phyloP scores from a whole-genome alignment of 768 basidiomycete genomes.

The Rhodotorula kratochvilovae region DNA sequence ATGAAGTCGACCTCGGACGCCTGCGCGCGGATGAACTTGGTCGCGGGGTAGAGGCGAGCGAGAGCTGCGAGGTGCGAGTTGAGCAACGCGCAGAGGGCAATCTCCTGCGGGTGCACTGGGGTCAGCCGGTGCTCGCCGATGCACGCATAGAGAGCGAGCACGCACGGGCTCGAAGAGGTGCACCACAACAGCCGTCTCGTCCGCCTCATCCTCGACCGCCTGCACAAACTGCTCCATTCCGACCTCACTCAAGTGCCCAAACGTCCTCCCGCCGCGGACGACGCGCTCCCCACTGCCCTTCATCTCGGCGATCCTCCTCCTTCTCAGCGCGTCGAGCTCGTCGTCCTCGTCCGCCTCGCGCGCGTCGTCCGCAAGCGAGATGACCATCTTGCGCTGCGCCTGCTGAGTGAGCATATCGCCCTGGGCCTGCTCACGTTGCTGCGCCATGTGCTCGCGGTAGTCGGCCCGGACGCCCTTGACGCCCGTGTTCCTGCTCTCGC shows the following conservation, averaged over 20 bases:
- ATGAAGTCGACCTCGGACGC: constrained; percentile 42
- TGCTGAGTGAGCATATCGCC: constrained; percentile 3
- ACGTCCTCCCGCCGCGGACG: constrained; percentile 16
- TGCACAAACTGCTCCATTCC: constrained; percentile 35
- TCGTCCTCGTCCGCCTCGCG: constrained; percentile 27
- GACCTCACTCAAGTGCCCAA: constrained; percentile 43
- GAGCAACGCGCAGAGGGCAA: constrained; percentile 35
- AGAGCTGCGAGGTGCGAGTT: constrained; percentile 41
- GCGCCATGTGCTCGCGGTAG: constrained; percentile 22
- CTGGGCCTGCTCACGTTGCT: background rate
- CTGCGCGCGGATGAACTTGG: constrained; percentile 41
- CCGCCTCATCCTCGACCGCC: constrained; percentile 42
- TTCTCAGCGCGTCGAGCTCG: constrained; percentile 20
- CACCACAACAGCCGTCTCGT: constrained; percentile 35
- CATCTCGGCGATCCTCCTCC: constrained; percentile 30
- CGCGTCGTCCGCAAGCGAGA: constrained; percentile 19
- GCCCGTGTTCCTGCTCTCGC: constrained; percentile 37
- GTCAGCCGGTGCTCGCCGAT: background rate
- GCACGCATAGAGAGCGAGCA: background rate
- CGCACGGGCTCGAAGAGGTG: constrained; percentile 42
- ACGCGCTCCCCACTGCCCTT: constrained; percentile 10
- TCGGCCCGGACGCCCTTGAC: constrained; percentile 44
- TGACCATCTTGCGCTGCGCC: constrained; percentile 20
- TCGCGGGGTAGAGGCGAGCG: constrained; percentile 38
- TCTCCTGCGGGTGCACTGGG: constrained; percentile 14